These are phyloP conservation scores for Lipomyces lipofer DNA, from an alignment of 805 yeast species.

Conservation along the genomic window DNA sequence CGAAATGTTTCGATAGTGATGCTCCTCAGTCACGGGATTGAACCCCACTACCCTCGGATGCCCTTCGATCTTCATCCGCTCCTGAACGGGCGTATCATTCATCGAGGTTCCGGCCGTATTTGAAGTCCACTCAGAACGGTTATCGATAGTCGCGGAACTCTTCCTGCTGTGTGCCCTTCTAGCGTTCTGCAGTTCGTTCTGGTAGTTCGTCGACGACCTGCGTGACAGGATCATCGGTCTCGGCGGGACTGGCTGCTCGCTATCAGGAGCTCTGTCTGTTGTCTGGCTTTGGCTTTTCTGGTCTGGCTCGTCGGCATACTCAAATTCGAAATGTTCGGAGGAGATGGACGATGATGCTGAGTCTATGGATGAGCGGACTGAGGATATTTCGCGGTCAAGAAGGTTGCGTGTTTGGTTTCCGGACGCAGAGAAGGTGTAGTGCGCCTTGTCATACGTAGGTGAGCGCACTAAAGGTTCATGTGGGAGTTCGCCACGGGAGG, in stretches of 20 bases:
- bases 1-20: neutral
- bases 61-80: too few relatives aligned
- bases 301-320: neutral
- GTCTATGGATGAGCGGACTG: slow-evolving; percentile 7
- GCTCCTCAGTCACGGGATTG: neutral
- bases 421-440: slow-evolving; percentile 25
- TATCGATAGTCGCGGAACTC: too few relatives aligned
- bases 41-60: too few relatives aligned
- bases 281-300: neutral
- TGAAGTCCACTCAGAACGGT: too few relatives aligned
- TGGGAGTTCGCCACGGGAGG: neutral
- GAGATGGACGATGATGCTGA: slow-evolving; percentile 1
- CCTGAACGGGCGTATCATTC: too few relatives aligned
- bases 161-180: neutral
- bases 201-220: slow-evolving; percentile 25
- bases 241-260: neutral
- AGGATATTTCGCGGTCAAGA: neutral
- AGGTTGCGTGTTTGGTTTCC: slow-evolving; percentile 13
- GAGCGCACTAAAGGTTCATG: neutral
- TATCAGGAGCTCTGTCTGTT: neutral
- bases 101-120: too few relatives aligned
- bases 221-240: slow-evolving; percentile 10
- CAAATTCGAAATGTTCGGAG: neutral
- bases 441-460: slow-evolving; percentile 20
- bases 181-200: slow-evolving; percentile 3